phyloP scores from a whole-genome alignment of 306 rosid species.

The Medicago truncatula region DNA sequence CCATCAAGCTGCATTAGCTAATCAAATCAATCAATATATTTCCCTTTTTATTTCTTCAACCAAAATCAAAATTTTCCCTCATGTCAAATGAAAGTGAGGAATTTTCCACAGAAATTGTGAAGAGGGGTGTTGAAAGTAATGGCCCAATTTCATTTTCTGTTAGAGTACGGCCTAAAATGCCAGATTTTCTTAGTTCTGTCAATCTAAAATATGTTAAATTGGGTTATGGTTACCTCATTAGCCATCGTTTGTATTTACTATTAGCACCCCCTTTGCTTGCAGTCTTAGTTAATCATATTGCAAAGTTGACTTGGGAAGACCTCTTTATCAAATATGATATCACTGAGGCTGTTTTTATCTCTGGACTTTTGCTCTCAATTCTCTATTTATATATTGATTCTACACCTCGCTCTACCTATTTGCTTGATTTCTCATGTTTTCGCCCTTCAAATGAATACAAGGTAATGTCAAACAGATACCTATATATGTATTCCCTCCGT shows the following conservation, averaged over 20 bases:
- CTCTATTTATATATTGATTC: conserved; percentile 39
- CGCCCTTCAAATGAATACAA: conserved; percentile 67
- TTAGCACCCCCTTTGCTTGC: conserved; percentile 46
- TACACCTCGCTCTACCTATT: conserved; percentile 56
- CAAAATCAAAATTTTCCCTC: background rate
- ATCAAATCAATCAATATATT: background rate
- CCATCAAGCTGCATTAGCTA: conserved; percentile 1
- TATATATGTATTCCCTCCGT: background rate
- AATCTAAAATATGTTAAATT: conserved; percentile 58
- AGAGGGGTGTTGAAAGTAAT: conserved; percentile 35
- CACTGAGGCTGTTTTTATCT: conserved; percentile 42
- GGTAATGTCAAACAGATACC: conserved; percentile 37
- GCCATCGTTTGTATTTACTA: conserved; percentile 42
- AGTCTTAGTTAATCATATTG: conserved; percentile 31
- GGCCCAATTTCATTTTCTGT: conserved; percentile 52
- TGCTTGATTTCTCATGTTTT: conserved; percentile 75
- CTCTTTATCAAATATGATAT: conserved; percentile 29
- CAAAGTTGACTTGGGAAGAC: conserved; percentile 37
- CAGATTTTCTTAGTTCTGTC: conserved; percentile 57
- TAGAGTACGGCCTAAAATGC: conserved; percentile 48
- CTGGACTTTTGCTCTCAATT: conserved; percentile 33
- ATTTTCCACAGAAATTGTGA: conserved; percentile 53
- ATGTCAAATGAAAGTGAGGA: conserved; percentile 54
- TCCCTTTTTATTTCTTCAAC: background rate
- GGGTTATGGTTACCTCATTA: conserved; percentile 56